phyloP scores from a whole-genome alignment of 2,329 filamentous ascomycete genomes.

The Scedosporium dehoogii region DNA sequence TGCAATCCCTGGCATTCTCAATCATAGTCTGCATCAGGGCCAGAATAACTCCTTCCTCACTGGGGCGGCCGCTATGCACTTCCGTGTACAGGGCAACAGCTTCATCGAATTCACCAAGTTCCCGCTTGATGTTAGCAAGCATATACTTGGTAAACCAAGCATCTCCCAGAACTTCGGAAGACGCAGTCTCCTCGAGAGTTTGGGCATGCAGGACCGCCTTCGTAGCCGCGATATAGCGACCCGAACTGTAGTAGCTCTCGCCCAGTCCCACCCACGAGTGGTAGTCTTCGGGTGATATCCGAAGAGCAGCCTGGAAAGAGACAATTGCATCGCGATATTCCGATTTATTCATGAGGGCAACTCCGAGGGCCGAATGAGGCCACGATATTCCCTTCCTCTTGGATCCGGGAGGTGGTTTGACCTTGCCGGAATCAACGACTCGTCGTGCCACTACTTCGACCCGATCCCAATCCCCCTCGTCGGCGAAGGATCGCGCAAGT shows the following conservation, averaged over 20 bases:
- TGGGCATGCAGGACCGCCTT: slow-evolving; percentile 85
- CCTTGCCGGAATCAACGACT: slow-evolving; percentile 89
- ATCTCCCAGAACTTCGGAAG: slow-evolving; percentile 37
- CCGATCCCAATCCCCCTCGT: slow-evolving; percentile 89
- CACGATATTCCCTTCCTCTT: slow-evolving; percentile 90
- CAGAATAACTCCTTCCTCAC: slow-evolving; percentile 79
- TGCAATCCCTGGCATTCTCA: slow-evolving; percentile 65
- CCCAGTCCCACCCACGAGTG: slow-evolving; percentile 93
- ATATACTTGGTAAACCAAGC: slow-evolving; percentile 97
- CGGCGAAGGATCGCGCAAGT: slow-evolving; percentile 75
- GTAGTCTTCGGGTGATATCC: slow-evolving; percentile 78
- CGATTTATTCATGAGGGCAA: slow-evolving; percentile 89
- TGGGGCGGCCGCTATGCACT: slow-evolving; percentile 57
- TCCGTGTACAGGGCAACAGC: slow-evolving; percentile 67
- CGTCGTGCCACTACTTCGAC: slow-evolving; percentile 88
- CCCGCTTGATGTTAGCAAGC: slow-evolving; percentile 87
- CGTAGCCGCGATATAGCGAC: slow-evolving; percentile 85
- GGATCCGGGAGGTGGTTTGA: slow-evolving; percentile 80
- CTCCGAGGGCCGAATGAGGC: slow-evolving; percentile 88
- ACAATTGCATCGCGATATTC: slow-evolving; percentile 82
- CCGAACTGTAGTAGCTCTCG: slow-evolving; percentile 94
- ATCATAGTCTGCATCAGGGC: slow-evolving; percentile 81
- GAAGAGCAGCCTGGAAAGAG: slow-evolving; percentile 81
- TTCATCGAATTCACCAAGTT: slow-evolving; percentile 81
- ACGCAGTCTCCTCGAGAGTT: slow-evolving; percentile 53